These are phyloP conservation scores for Clonostachys rosea DNA, from an alignment of 2,329 filamentous ascomycete genomes.

Conservation along the genomic window DNA sequence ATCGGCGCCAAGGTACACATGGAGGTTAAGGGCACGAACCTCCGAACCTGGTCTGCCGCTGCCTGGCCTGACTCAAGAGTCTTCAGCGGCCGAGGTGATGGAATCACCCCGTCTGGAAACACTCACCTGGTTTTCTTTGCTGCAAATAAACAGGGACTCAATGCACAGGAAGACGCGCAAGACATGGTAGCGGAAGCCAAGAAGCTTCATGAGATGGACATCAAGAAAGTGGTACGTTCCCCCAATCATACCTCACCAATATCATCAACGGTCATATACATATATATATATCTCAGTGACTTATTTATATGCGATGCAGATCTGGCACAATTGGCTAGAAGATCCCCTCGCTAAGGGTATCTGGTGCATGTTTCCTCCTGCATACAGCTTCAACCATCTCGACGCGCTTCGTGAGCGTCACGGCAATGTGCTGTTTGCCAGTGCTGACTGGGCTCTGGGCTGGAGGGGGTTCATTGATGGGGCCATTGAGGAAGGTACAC, in stretches of 20 bases:
- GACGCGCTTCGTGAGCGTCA: constrained; percentile 14
- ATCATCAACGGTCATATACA: too few species aligned
- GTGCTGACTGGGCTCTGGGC: constrained; percentile 17
- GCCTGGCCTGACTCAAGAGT: constrained; percentile 5
- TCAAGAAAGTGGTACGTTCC: background rate
- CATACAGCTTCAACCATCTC: constrained; percentile 15
- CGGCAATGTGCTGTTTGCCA: constrained; percentile 16
- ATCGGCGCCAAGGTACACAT: constrained; percentile 10
- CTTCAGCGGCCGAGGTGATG: constrained; percentile 6
- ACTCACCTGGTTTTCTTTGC: background rate
- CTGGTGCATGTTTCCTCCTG: constrained; percentile 9
- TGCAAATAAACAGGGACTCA: constrained; percentile 1
- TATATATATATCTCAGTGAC: too few species aligned
- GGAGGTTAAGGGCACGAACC: constrained; percentile 7
- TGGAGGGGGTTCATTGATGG: constrained; percentile 19
- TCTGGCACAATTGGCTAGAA: constrained; percentile 15
- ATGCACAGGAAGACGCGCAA: constrained; percentile 4
- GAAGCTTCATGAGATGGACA: constrained; percentile 1
- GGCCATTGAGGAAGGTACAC: constrained; percentile 11
- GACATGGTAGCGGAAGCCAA: constrained; percentile 5
- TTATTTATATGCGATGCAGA: background rate
- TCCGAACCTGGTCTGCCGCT: constrained; percentile 8
- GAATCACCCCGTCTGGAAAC: constrained; percentile 1
- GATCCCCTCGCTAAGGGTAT: constrained; percentile 14
- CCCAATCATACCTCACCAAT: too few species aligned